Conservation (phyloP, 2,329 filamentous ascomycete genomes). For the Berkeleyomyces basicola region DNA sequence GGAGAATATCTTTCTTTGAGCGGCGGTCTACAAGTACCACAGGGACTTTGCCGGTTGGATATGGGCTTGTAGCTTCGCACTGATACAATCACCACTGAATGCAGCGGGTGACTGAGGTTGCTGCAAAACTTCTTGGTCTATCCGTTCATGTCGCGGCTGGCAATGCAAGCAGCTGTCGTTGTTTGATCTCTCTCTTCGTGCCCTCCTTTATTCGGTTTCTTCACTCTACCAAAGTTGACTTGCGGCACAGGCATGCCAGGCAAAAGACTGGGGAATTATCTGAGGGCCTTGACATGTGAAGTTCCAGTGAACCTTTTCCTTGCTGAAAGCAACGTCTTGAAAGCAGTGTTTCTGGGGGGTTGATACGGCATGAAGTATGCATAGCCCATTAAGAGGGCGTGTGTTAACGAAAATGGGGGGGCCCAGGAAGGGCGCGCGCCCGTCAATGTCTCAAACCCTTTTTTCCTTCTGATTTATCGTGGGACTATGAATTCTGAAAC, state of each 20-base stretch:
- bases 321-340: background rate
- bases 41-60: no score
- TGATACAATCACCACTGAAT: no score
- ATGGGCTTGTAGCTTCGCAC: no score
- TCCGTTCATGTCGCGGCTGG: no score
- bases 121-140: no score
- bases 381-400: background rate
- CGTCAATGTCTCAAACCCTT: background rate
- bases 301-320: background rate
- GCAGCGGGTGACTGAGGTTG: no score
- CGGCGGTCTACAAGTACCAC: no score
- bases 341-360: background rate
- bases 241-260: background rate
- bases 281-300: background rate
- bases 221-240: background rate
- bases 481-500: background rate
- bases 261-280: background rate
- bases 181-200: background rate
- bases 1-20: no score
- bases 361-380: no score
- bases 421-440: background rate
- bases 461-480: background rate
- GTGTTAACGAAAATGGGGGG: background rate
- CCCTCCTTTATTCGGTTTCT: background rate
- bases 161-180: background rate